Base-by-base conservation (phyloP, 345 rosid species). In the Eucalyptus leucophloia region DNA sequence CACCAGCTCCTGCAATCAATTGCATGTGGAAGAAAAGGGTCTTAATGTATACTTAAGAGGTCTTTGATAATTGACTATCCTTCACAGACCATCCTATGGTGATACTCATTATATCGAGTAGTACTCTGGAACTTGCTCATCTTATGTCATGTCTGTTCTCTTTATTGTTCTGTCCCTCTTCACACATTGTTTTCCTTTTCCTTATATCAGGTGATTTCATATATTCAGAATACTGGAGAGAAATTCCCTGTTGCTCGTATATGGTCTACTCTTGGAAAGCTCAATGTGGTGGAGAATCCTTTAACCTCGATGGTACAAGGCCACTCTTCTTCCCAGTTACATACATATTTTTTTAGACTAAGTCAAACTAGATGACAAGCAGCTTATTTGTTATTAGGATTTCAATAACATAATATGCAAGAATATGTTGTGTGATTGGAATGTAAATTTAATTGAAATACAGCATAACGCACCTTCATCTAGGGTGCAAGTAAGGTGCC, bases 261-360 rank as follows among this genome's bases (percentile, higher is more conserved):
- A 90, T 92, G 86, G 90, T 91, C 95, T 93, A 92, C 96, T 90
- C 90, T 96, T 69, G 89, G 91, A 89, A 96, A 94, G 91, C 88
- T 94, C 80, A 88, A 87, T 88, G 87, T 93, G 92, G 89, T 87
- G 49, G 96, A 93, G 91, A 91, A 91, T 86, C 89, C 92, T 89
- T 91, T 92, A 88, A 44, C 89, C 51, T 72, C 91, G 87, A 92
- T 93, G 99, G 99, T 96, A 92, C 34, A 87, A 26, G 49, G 91
- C 87, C 60, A 47, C 53, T 11, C 83, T 47, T 49, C 44, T 34
- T 67, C 67, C 40, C 17, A 49, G 30, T 15, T 37, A 47, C 7
- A 28, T 17, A 81, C n/a, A 44, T 10, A 37, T 89, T 14, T 72
- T 18, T 86, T 30, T 86, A 49, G 87, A 37, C 83, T 21, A 37